These are phyloP conservation scores for Penicillium digitatum DNA, from an alignment of 2,329 filamentous ascomycete genomes.

Conservation along the genomic window DNA sequence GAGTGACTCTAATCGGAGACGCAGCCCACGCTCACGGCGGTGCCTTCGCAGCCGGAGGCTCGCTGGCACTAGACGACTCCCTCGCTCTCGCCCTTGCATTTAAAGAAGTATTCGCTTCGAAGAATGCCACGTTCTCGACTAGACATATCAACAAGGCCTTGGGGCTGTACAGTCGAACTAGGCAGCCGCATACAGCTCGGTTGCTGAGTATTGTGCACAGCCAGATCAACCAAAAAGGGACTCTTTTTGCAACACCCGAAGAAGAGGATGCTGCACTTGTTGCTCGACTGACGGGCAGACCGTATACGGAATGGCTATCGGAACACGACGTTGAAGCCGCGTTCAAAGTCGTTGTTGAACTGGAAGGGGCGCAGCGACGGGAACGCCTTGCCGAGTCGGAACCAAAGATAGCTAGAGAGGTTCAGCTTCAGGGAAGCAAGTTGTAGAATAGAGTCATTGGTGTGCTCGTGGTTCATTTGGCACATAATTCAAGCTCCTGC, in stretches of 20 bases:
- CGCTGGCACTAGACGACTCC: conserved; percentile 32
- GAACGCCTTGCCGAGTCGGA: not conserved
- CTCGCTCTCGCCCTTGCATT: conserved; percentile 44
- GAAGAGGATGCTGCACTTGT: conserved; percentile 41
- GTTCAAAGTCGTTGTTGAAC: conserved; percentile 26
- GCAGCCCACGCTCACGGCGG: conserved; percentile 33
- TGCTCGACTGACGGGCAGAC: conserved; percentile 34
- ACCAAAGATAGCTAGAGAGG: not conserved
- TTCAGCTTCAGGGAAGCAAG: not conserved
- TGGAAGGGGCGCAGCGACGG: conserved; percentile 1
- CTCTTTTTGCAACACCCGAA: conserved; percentile 3
- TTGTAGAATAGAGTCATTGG: not conserved
- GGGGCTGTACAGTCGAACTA: conserved; percentile 42
- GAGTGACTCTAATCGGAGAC: conserved; percentile 29
- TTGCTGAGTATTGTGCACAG: conserved; percentile 36
- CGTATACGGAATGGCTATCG: conserved; percentile 45
- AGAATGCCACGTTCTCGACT: not conserved
- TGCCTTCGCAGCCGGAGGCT: conserved; percentile 31
- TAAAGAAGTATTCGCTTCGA: conserved; percentile 30
- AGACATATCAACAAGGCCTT: conserved; percentile 31
- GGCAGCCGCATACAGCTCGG: conserved; percentile 42
- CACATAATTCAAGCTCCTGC: not conserved
- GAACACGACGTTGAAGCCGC: conserved; percentile 47
- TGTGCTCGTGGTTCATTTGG: not conserved
- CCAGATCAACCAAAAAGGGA: conserved; percentile 9